Conservation (phyloP, 129 eudicot genomes). For the Gnaphalium uliginosum region DNA sequence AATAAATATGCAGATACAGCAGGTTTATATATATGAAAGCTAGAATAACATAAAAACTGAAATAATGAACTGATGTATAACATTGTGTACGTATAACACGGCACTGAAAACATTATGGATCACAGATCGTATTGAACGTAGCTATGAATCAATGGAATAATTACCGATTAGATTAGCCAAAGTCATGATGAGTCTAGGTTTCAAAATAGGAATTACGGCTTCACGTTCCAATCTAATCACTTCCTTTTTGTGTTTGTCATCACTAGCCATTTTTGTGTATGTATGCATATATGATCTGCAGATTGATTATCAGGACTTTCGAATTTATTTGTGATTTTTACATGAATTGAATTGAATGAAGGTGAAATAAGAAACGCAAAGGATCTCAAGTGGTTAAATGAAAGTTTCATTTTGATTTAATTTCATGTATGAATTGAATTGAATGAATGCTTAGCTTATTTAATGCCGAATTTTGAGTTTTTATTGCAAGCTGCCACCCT, state of each 20-base stretch:
- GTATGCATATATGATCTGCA: neutral
- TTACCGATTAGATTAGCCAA: conserved; percentile 90
- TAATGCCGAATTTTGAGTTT: conserved; percentile 23
- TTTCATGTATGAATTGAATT: neutral
- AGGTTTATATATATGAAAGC: neutral
- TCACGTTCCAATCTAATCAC: conserved; percentile 83
- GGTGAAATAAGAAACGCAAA: conserved; percentile 15
- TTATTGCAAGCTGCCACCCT: neutral
- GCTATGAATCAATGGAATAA: neutral
- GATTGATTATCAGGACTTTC: neutral
- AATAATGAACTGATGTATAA: too few species aligned
- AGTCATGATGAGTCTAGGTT: conserved; percentile 81
- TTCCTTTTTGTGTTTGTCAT: conserved; percentile 39
- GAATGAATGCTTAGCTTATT: conserved; percentile 10
- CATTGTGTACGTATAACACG: neutral
- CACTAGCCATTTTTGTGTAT: conserved; percentile 14
- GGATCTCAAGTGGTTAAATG: conserved; percentile 11
- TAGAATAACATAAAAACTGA: neutral
- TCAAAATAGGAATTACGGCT: conserved; percentile 82
- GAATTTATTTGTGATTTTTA: neutral
- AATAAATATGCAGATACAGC: conserved; percentile 2
- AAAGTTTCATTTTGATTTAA: conserved; percentile 11
- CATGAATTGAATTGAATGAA: neutral
- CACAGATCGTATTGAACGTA: neutral
- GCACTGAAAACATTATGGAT: neutral